These are phyloP conservation scores for Suillus luteus DNA, from an alignment of 768 basidiomycete genomes.

Conservation along the genomic window DNA sequence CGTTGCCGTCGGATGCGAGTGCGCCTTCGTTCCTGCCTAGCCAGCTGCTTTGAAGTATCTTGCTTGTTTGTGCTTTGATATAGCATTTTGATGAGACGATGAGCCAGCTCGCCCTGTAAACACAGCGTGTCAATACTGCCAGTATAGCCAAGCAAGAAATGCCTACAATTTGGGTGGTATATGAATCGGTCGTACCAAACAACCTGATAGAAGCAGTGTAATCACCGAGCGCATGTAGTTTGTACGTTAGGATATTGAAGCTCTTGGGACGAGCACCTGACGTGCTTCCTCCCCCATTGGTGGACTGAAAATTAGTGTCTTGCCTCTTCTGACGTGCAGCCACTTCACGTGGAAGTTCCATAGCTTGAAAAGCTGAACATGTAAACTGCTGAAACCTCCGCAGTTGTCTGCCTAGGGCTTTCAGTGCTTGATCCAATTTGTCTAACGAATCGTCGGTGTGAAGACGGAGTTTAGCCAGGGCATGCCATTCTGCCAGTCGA, in stretches of 20 bases:
- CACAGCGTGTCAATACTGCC: not conserved
- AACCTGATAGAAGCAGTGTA: constrained; percentile 28
- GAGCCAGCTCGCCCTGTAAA: constrained; percentile 36
- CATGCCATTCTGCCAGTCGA: constrained; percentile 36
- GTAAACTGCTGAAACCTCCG: constrained; percentile 28
- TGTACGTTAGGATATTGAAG: constrained; percentile 38
- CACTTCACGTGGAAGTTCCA: constrained; percentile 26
- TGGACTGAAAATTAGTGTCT: not conserved
- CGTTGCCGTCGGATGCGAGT: constrained; percentile 12
- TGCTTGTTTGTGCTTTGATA: constrained; percentile 31
- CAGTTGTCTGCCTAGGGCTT: constrained; percentile 18
- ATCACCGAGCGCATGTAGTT: constrained; percentile 39
- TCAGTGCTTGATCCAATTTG: constrained; percentile 21
- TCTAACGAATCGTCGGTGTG: constrained; percentile 33
- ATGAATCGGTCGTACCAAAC: constrained; percentile 40
- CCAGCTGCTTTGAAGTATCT: constrained; percentile 11
- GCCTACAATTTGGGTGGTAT: constrained; percentile 36
- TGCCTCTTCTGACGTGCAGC: constrained; percentile 20
- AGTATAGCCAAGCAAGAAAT: not conserved
- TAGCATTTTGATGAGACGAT: constrained; percentile 31
- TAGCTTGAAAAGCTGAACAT: constrained; percentile 27
- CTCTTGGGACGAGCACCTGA: not conserved
- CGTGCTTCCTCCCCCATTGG: not conserved
- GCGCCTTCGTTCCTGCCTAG: constrained; percentile 16
- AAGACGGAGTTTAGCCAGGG: constrained; percentile 34